Conservation (phyloP, 176 grass and related monocot genomes). For the Tillandsia leiboldiana region DNA sequence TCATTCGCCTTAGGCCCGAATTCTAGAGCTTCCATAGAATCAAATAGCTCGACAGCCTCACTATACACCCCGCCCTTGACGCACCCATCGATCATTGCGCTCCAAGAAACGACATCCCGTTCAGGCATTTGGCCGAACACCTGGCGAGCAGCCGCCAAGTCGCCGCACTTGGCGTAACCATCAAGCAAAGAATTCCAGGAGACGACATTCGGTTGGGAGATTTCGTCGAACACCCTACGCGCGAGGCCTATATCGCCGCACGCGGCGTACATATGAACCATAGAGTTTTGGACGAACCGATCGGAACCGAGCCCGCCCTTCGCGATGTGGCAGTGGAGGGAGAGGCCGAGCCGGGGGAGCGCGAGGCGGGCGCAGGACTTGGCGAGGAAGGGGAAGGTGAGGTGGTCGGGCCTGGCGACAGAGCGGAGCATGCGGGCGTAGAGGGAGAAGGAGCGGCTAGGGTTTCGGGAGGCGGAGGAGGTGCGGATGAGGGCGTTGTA, state of each 20-base stretch:
- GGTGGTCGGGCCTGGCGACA: constrained; percentile 8
- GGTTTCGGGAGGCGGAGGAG: constrained; percentile 13
- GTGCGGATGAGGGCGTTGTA: constrained; percentile 21
- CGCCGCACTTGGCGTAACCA: constrained; percentile 58
- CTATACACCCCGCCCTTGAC: constrained; percentile 49
- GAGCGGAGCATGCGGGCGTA: constrained; percentile 19
- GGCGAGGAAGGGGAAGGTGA: constrained; percentile 23
- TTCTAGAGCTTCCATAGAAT: constrained; percentile 30
- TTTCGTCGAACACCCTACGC: constrained; percentile 57
- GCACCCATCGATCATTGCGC: constrained; percentile 52
- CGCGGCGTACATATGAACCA: constrained; percentile 35
- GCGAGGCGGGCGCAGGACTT: constrained; percentile 23
- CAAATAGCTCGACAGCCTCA: constrained; percentile 29
- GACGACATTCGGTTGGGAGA: constrained; percentile 30
- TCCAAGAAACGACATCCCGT: constrained; percentile 57
- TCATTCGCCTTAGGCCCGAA: constrained; percentile 29
- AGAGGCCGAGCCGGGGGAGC: background rate
- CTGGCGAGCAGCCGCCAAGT: constrained; percentile 25
- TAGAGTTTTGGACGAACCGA: constrained; percentile 17
- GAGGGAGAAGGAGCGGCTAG: constrained; percentile 15
- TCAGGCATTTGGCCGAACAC: constrained; percentile 40
- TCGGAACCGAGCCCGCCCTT: constrained; percentile 14
- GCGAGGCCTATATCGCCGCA: constrained; percentile 25
- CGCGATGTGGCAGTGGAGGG: constrained; percentile 9
- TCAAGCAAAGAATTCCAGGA: constrained; percentile 61